A percentile compares a stretch with the other conserved stretches of the same genome.
Conservation (phyloP, 2,329 filamentous ascomycete genomes). For the Beauveria sp. region DNA sequence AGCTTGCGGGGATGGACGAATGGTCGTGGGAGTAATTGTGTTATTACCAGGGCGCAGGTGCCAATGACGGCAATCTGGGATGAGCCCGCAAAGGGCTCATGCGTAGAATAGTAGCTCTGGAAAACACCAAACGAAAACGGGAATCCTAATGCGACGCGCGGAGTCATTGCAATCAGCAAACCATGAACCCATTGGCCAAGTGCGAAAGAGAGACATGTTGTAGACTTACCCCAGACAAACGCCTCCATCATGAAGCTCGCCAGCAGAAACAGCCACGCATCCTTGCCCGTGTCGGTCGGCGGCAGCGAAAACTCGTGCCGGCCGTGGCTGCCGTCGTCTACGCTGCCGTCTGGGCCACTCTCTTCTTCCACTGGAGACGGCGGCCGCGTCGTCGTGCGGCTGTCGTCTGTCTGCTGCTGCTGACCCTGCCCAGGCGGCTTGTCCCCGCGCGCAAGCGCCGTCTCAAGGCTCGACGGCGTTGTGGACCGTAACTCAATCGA, state of each 20-base stretch:
- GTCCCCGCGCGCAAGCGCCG: background rate
- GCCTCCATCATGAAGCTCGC: conserved; percentile 26
- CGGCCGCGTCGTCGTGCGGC: background rate
- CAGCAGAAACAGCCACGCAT: conserved; percentile 27
- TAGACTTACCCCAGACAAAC: conserved; percentile 24
- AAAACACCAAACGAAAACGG: conserved; percentile 64
- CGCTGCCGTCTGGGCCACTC: background rate
- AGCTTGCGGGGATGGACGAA: too few species aligned
- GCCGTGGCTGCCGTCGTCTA: background rate
- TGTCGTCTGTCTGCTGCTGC: background rate
- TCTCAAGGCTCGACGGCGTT: background rate
- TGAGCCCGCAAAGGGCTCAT: conserved; percentile 48
- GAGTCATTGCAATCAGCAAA: background rate
- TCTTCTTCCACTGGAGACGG: background rate
- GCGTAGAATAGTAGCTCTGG: conserved; percentile 57
- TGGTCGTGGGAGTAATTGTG: background rate
- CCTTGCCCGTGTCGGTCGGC: conserved; percentile 24
- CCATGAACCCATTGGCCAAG: background rate
- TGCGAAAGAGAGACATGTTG: too few species aligned
- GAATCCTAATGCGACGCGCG: conserved; percentile 41
- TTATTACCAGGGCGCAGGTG: conserved; percentile 48
- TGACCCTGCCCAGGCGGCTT: background rate
- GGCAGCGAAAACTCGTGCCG: conserved; percentile 19
- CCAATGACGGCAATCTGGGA: conserved; percentile 55
- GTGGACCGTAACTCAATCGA: conserved; percentile 4